Evolutionary conservation across 192 early-diverging fungal species (phyloP).

Genomic region (Coemansia umbellata): DNA sequence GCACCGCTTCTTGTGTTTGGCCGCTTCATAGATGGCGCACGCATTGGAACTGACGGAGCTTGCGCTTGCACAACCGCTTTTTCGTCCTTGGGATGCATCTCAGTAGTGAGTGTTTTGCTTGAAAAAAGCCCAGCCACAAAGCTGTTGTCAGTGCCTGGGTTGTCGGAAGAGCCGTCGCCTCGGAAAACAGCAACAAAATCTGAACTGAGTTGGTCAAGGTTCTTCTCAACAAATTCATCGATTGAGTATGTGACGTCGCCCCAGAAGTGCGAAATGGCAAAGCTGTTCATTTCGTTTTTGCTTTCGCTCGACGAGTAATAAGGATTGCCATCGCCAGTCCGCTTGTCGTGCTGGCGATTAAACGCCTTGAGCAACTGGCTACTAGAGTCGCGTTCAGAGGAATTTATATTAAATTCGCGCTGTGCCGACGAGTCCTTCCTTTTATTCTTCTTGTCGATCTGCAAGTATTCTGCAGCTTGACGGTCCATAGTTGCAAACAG

Average conservation of each 20-base stretch:
- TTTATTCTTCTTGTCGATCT: slow-evolving; percentile 24
- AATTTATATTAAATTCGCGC: slow-evolving; percentile 38
- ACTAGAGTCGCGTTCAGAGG: slow-evolving; percentile 39
- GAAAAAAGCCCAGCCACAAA: slow-evolving; percentile 80
- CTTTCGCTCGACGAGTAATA: slow-evolving; percentile 42
- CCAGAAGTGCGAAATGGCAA: slow-evolving; percentile 47
- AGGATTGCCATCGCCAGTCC: slow-evolving; percentile 30
- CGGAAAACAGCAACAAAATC: slow-evolving; percentile 87
- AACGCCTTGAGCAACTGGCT: slow-evolving; percentile 49
- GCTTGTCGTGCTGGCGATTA: slow-evolving; percentile 37
- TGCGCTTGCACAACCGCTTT: slow-evolving; percentile 74
- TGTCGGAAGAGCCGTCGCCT: slow-evolving; percentile 52
- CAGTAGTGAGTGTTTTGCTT: slow-evolving; percentile 66
- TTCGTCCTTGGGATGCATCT: slow-evolving; percentile 73
- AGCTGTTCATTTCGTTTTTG: slow-evolving; percentile 53
- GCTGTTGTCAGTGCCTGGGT: slow-evolving; percentile 59
- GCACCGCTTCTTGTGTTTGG: slow-evolving; percentile 62
- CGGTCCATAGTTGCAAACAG: slow-evolving; percentile 73
- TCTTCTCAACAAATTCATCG: slow-evolving; percentile 76
- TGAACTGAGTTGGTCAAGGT: slow-evolving; percentile 73
- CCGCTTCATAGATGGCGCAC: slow-evolving; percentile 58
- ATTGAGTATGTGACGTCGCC: slow-evolving; percentile 63
- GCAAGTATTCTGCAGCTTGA: slow-evolving; percentile 50
- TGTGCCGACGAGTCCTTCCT: slow-evolving; percentile 13
- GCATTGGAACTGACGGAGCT: slow-evolving; percentile 65